A percentile compares a stretch with the other conserved stretches of the same genome.
phyloP scores from a whole-genome alignment of 2,329 filamentous ascomycete genomes.

The Cladobotryum protrusum region DNA sequence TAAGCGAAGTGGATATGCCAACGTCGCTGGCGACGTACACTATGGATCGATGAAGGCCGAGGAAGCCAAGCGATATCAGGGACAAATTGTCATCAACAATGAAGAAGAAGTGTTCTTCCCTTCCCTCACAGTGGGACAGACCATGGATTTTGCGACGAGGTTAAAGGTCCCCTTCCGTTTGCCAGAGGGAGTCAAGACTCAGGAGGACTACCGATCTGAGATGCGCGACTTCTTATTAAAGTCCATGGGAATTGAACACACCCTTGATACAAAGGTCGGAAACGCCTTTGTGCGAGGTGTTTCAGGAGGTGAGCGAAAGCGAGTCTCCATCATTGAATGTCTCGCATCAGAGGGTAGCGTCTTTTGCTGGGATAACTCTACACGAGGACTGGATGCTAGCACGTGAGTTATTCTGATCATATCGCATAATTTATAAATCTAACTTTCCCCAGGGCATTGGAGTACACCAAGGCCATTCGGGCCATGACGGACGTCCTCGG shows the following conservation, averaged over 20 bases:
- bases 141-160: slow-evolving; percentile 61
- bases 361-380: slow-evolving; percentile 63
- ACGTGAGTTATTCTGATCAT: background rate
- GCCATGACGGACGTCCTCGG: slow-evolving; percentile 58
- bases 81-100: slow-evolving; percentile 63
- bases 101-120: slow-evolving; percentile 62
- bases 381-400: slow-evolving; percentile 57
- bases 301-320: slow-evolving; percentile 62
- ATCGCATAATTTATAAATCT: no score
- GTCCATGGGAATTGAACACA: slow-evolving; percentile 54
- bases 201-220: slow-evolving; percentile 40
- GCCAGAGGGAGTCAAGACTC: slow-evolving; percentile 34
- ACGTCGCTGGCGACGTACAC: slow-evolving; percentile 51
- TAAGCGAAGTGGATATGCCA: slow-evolving; percentile 51
- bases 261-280: slow-evolving; percentile 59
- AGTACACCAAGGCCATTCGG: slow-evolving; percentile 55
- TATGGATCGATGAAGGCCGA: slow-evolving; percentile 47
- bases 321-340: slow-evolving; percentile 62
- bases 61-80: slow-evolving; percentile 44
- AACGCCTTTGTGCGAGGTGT: slow-evolving; percentile 62
- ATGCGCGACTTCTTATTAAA: slow-evolving; percentile 50
- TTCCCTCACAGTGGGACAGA: slow-evolving; percentile 63
- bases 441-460: slow-evolving; percentile 38
- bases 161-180: slow-evolving; percentile 49
- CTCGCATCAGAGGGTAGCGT: slow-evolving; percentile 53